Conservation (phyloP, 495 filamentous ascomycete genomes). For the Viridothelium virens region DNA sequence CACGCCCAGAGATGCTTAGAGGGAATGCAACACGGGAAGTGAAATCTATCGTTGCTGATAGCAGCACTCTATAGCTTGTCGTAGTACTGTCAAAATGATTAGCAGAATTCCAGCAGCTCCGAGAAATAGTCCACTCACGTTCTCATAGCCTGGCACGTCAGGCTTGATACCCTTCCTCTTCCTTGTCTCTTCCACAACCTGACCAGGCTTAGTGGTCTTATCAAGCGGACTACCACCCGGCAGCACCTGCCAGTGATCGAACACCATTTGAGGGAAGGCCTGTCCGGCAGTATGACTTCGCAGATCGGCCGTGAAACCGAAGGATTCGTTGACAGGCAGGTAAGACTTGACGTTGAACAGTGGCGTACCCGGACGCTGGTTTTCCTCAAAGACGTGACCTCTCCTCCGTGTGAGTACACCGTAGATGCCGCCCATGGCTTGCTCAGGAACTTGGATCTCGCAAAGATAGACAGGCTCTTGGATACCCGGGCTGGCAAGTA, state of each 20-base stretch:
- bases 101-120: conserved; percentile 35
- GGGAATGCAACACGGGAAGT: background rate
- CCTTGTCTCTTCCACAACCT: conserved; percentile 79
- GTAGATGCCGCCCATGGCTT: conserved; percentile 99
- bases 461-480: conserved; percentile 97
- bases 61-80: conserved; percentile 77
- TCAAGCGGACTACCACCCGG: conserved; percentile 93
- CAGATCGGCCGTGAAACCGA: conserved; percentile 98
- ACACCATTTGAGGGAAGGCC: conserved; percentile 97
- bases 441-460: conserved; percentile 98
- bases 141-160: conserved; percentile 77
- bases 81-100: conserved; percentile 72
- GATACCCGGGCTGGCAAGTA: conserved; percentile 84
- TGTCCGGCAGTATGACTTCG: conserved; percentile 87
- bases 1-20: conserved; percentile 4
- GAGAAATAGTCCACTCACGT: conserved; percentile 58
- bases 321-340: conserved; percentile 98
- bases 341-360: conserved; percentile 99
- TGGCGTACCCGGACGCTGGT: conserved; percentile 96
- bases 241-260: conserved; percentile 95
- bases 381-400: conserved; percentile 98
- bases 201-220: conserved; percentile 71
- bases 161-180: conserved; percentile 99
- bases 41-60: conserved; percentile 11
- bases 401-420: conserved; percentile 95